A percentile compares a stretch with the other conserved stretches of the same genome.
Conservation (phyloP, 352 stramenopile species). For the Phytophthora ramorum region DNA sequence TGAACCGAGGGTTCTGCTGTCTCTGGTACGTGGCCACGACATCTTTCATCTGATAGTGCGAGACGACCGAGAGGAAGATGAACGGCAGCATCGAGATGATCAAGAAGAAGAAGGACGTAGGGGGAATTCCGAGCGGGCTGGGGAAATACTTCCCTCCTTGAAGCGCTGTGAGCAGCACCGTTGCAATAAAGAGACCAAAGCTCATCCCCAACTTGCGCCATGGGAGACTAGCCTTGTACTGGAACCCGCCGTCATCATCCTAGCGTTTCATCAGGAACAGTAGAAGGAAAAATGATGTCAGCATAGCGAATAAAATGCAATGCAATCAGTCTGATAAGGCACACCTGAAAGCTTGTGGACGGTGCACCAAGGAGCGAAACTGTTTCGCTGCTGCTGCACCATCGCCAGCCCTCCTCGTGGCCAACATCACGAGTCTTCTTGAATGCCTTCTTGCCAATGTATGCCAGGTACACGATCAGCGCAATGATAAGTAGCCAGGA, state of each 20-base stretch:
- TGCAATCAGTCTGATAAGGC: neutral
- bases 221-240: conserved; percentile 45
- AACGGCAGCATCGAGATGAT: conserved; percentile 56
- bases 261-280: conserved; percentile 5
- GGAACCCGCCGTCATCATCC: conserved; percentile 36
- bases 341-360: conserved; percentile 37
- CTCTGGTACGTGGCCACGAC: conserved; percentile 43
- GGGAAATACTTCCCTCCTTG: conserved; percentile 88
- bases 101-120: conserved; percentile 87
- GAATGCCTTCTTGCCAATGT: conserved; percentile 78
- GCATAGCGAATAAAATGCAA: neutral
- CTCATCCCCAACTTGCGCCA: conserved; percentile 76
- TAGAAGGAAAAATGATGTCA: neutral
- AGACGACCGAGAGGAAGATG: conserved; percentile 78
- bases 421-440: conserved; percentile 83
- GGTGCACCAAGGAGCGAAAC: conserved; percentile 41
- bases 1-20: conserved; percentile 50
- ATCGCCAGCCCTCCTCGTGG: conserved; percentile 74
- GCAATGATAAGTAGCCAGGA: conserved; percentile 80
- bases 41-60: conserved; percentile 62
- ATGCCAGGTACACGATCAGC: conserved; percentile 83
- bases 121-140: conserved; percentile 90
- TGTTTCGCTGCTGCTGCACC: conserved; percentile 35
- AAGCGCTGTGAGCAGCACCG: conserved; percentile 89
- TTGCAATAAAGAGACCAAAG: conserved; percentile 77